Percentiles rank a stretch among this genome's conserved stretches.
Conservation (phyloP, 257 asterid genomes). For the Echium plantagineum region DNA sequence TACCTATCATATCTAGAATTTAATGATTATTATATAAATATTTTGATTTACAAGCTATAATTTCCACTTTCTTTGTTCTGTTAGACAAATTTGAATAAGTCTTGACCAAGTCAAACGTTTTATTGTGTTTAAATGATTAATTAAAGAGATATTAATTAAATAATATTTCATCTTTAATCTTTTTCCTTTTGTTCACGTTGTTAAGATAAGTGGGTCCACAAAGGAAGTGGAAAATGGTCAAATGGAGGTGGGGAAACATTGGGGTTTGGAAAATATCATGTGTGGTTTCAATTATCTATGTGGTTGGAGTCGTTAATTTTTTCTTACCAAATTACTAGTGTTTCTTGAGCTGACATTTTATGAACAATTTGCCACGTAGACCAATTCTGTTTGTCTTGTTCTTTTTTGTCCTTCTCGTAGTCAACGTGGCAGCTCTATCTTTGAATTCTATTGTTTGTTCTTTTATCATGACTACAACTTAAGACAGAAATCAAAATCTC, state of each 20-base stretch:
- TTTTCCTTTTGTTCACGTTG: background rate
- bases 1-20: too few relatives aligned
- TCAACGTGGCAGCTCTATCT: background rate
- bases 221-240: constrained; percentile 1
- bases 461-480: too few relatives aligned
- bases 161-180: too few relatives aligned
- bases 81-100: too few relatives aligned
- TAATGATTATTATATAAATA: too few relatives aligned
- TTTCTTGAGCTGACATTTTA: constrained; percentile 15
- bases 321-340: constrained; percentile 17
- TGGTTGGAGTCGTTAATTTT: constrained; percentile 18
- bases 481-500: too few relatives aligned
- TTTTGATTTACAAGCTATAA: too few relatives aligned
- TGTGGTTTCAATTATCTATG: background rate
- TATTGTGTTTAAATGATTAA: too few relatives aligned
- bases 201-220: background rate
- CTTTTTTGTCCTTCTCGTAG: background rate
- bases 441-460: too few relatives aligned
- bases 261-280: constrained; percentile 2
- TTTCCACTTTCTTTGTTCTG: too few relatives aligned
- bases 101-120: too few relatives aligned
- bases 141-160: too few relatives aligned
- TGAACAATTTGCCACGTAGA: background rate
- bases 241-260: background rate
- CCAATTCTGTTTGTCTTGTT: background rate